Conservation (phyloP, 2,329 filamentous ascomycete genomes). For the Coniosporium tulheliwenetii region DNA sequence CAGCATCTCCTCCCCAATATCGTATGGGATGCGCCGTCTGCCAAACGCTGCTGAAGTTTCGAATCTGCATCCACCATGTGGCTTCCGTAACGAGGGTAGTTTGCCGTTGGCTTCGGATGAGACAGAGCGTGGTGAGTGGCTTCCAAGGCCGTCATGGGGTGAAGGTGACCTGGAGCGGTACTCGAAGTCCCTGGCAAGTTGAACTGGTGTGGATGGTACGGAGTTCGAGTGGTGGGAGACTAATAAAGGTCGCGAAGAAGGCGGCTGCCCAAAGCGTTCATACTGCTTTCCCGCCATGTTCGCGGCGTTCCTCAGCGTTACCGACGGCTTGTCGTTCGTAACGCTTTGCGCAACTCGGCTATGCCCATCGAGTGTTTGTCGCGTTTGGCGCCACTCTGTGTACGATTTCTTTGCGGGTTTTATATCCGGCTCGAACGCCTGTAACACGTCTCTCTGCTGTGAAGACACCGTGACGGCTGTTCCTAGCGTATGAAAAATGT, state of each 20-base stretch:
- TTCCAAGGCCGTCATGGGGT: conserved; percentile 53
- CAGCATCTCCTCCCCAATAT: conserved; percentile 59
- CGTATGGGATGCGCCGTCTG: conserved; percentile 76
- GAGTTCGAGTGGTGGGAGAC: conserved; percentile 64
- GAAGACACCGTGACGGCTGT: too few species aligned
- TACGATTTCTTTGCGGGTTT: conserved; percentile 11
- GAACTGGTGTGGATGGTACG: conserved; percentile 83
- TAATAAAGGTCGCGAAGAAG: conserved; percentile 30
- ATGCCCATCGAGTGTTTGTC: conserved; percentile 19
- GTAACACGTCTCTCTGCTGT: too few species aligned
- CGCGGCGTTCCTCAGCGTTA: conserved; percentile 18
- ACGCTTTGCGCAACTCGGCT: conserved; percentile 14
- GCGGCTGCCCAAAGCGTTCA: conserved; percentile 10
- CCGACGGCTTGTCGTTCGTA: conserved; percentile 19
- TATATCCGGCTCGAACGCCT: too few species aligned
- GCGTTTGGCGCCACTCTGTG: too few species aligned
- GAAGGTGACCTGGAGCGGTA: conserved; percentile 70
- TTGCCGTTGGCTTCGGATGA: conserved; percentile 76
- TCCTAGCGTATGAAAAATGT: too few species aligned
- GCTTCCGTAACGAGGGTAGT: conserved; percentile 44
- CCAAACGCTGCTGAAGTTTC: conserved; percentile 75
- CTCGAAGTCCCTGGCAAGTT: conserved; percentile 69
- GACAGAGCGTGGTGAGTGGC: conserved; percentile 76
- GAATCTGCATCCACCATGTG: conserved; percentile 61
- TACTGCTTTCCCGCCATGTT: conserved; percentile 15